Evolutionary conservation across 2,329 filamentous ascomycete genomes (phyloP).

Genomic region (Metarhizium robertsii): DNA sequence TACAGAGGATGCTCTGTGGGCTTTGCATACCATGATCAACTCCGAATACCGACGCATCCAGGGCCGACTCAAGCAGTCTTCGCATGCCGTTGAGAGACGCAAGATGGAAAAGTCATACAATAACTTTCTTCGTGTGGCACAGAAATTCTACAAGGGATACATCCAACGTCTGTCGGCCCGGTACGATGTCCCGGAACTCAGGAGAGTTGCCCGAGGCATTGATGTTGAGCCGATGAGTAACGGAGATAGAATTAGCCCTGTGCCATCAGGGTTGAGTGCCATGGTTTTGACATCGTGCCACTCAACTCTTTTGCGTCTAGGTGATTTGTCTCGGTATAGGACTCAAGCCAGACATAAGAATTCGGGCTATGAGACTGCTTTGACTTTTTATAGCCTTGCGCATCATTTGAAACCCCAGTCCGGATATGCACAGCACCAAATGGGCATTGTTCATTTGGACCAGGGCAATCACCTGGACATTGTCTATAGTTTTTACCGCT

Average conservation of each 20-base stretch:
- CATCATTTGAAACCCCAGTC: slow-evolving; percentile 68
- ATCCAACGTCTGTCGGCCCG: slow-evolving; percentile 64
- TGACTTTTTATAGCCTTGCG: slow-evolving; percentile 79
- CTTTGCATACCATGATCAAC: slow-evolving; percentile 68
- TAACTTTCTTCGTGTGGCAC: slow-evolving; percentile 77
- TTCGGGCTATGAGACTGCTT: slow-evolving; percentile 68
- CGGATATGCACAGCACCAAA: slow-evolving; percentile 80
- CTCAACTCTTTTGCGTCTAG: slow-evolving; percentile 73
- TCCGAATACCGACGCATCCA: slow-evolving; percentile 65
- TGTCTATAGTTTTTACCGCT: slow-evolving; percentile 83
- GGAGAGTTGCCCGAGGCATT: slow-evolving; percentile 31
- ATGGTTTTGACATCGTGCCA: slow-evolving; percentile 67
- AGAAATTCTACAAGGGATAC: slow-evolving; percentile 81
- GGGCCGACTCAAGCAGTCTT: slow-evolving; percentile 40
- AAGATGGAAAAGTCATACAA: slow-evolving; percentile 76
- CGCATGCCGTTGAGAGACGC: slow-evolving; percentile 54
- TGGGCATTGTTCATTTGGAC: slow-evolving; percentile 74
- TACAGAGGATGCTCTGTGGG: slow-evolving; percentile 68
- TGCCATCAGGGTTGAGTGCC: slow-evolving; percentile 41
- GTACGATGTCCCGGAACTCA: slow-evolving; percentile 44
- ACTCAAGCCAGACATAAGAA: slow-evolving; percentile 62
- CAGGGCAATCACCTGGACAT: slow-evolving; percentile 73
- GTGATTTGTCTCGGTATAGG: slow-evolving; percentile 84
- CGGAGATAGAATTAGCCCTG: slow-evolving; percentile 33
- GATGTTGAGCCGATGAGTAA: slow-evolving; percentile 32